Evolutionary conservation across 208 protist genomes (phyloP), one percentile per base, ranked within the genome.

Genomic region (Crithidia acanthocephali): DNA sequence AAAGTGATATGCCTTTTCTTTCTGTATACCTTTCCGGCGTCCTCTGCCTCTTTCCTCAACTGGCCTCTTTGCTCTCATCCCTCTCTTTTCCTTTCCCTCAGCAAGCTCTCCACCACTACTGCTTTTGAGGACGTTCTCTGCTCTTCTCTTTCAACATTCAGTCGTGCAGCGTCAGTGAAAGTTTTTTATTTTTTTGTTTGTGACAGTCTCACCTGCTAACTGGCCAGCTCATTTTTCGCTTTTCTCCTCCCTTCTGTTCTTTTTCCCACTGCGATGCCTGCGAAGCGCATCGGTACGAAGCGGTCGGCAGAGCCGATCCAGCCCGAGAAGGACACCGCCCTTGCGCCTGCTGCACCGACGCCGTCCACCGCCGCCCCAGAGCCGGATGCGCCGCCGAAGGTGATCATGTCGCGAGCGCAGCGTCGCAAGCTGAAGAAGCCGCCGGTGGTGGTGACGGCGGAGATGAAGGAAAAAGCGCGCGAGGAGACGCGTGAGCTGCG

Each of bases 401-500:
- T 83, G 30, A 82, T 95, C 51, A 92, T 97, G 85, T 94, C 92
- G 6, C 72, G 78, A 8, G 89, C 92, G 16, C 83, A 91, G 65
- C 81, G 92, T 20, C 85, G 92, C 1, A 83, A 75, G 71, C 76
- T 92, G 69, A 93, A 94, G 83, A 90, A 89, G 53, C 80, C 86
- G 27, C 76, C 50, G 27, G 79, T 93, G 51, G 64, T 88, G 2
- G 92, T 97, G 47, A 95, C 92, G 20, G 65, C 82, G 2, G 79
- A 91, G 70, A 95, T 97, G 92, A 86, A 85, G 70, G 86, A 91
- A 73, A 69, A 68, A 48, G 86, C 88, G 15, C 75, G 79, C 16
- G 90, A 94, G 81, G 76, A 87, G 55, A 87, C 78, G n/a, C 79
- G 86, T 0, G 88, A 97, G 83, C 66, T 93, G 60, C 92, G 92